Conservation (phyloP, 805 yeast species). For the Dipodascopsis uninucleata region DNA sequence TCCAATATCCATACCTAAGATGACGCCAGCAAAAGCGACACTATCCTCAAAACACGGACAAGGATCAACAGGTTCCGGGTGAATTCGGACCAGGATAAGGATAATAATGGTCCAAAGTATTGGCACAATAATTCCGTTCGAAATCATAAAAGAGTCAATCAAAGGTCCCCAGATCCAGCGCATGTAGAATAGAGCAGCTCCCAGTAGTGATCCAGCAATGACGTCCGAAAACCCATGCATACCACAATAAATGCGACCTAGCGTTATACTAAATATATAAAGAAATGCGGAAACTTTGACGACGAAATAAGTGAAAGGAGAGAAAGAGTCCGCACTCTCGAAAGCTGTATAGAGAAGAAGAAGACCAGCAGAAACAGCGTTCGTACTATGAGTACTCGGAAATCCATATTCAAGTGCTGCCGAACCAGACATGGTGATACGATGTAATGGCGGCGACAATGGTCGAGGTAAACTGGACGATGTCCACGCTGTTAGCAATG, state of each 20-base stretch:
- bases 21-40: conserved; percentile 87
- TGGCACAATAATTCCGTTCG: conserved; percentile 32
- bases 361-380: conserved; percentile 78
- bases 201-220: conserved; percentile 60
- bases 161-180: conserved; percentile 42
- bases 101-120: conserved; percentile 37
- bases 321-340: conserved; percentile 5
- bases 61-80: conserved; percentile 82
- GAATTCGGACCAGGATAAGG: conserved; percentile 56
- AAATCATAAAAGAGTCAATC: conserved; percentile 43
- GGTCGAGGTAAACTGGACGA: conserved; percentile 73
- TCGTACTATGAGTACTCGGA: conserved; percentile 92
- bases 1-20: conserved; percentile 68
- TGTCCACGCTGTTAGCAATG: conserved; percentile 29
- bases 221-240: conserved; percentile 94
- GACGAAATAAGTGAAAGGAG: conserved; percentile 6
- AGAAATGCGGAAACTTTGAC: conserved; percentile 28
- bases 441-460: conserved; percentile 80
- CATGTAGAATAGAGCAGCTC: conserved; percentile 49
- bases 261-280: conserved; percentile 62
- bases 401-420: conserved; percentile 93
- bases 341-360: conserved; percentile 37
- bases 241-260: conserved; percentile 90
- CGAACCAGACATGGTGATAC: conserved; percentile 86
- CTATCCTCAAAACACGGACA: conserved; percentile 97